A percentile compares a stretch with the other conserved stretches of the same genome.
Conservation (phyloP, 306 rosid genomes). For the Alnus rubra region DNA sequence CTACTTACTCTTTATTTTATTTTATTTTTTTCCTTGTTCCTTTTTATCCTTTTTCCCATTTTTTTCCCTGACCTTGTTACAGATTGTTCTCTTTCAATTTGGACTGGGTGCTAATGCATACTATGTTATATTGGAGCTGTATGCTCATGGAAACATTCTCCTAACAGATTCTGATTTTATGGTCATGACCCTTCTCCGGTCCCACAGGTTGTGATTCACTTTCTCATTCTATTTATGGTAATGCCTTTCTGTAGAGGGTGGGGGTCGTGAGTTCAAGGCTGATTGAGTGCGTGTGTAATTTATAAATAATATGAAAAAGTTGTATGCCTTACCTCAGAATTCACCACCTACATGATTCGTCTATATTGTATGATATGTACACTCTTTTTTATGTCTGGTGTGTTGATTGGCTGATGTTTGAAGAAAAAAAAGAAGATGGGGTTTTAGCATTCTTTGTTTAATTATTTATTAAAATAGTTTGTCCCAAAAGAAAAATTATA, state of each 20-base stretch:
- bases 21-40: background rate
- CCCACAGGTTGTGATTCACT: constrained; percentile 67
- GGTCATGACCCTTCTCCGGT: constrained; percentile 95
- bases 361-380: background rate
- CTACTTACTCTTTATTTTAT: background rate
- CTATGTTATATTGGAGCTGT: constrained; percentile 90
- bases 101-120: constrained; percentile 89
- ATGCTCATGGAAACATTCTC: constrained; percentile 91
- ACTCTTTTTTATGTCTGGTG: background rate
- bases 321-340: background rate
- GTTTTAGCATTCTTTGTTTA: background rate
- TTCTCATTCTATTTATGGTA: constrained; percentile 8
- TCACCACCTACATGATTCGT: background rate
- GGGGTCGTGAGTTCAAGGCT: background rate
- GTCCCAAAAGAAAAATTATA: background rate
- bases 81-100: constrained; percentile 94
- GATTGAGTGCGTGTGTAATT: background rate
- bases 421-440: background rate
- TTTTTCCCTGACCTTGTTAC: constrained; percentile 25
- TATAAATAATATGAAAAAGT: background rate
- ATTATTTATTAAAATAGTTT: background rate
- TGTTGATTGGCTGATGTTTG: background rate
- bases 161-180: constrained; percentile 78
- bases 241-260: background rate
- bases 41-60: background rate